Base-by-base conservation (phyloP, 2,329 filamentous ascomycete species). In the Pseudogymnoascus sp. region DNA sequence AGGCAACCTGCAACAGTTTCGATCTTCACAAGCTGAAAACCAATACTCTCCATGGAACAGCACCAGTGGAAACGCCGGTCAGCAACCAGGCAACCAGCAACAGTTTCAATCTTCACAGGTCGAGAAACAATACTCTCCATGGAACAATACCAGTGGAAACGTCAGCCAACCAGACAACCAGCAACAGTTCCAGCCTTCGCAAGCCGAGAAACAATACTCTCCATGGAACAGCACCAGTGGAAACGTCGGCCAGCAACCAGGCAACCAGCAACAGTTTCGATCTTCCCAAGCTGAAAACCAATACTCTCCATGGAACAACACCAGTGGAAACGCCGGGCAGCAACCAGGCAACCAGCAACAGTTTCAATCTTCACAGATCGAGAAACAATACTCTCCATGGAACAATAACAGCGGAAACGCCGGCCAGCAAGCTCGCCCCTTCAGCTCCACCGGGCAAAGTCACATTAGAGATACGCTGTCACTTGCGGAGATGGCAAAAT, bases 401-500 rank as follows among this genome's bases (percentile, higher is more conserved):
- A 62, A 21, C n/a, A 44, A 38, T 31, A 13, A 16, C 21, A 31
- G 21, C 3, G 60, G 60, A 14, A 31, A 6, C 38, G 56, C 29
- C 26, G 26, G 26, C 19, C 61, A 47, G 26, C 26, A 29, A 29
- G 6, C 38, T n/a, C 50, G 29, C 4, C 31, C 61, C 26, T 62
- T 62, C 40, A 62, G 61, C 61, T 62, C 40, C 14, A n/a, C 13
- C 35, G 61, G 29, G 56, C 16, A 29, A n/a, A 50, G 40, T 13
- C 35, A 59, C 19, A 59, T 70, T n/a, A 62, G 64, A 16, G 71
- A 74, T 53, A 73, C 70, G 13, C 59, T 73, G 7, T 62, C 70
- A 16, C 62, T 65, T 8, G 33, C 64, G 4, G 60, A 64, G 29
- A 68, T 68, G 29, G 40, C 62, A 2, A 66, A 70, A 29, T 73